Evolutionary conservation across 441 rosid species (phyloP), one percentile per base, ranked within the genome.

Genomic region (Rhodomyrtus psidioides): DNA sequence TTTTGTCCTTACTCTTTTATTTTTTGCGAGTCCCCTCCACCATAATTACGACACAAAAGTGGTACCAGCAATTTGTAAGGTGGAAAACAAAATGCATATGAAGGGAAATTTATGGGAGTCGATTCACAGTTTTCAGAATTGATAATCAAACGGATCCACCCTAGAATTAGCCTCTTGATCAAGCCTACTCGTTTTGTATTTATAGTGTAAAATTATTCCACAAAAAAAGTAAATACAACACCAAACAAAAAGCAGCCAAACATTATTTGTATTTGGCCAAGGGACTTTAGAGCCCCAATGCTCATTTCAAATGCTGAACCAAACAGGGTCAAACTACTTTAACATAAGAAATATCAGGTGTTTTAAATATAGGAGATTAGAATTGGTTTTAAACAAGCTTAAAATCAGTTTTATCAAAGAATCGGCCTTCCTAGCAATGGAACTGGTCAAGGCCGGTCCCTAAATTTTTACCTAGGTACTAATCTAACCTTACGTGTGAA

Each of bases 381-480:
- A 5, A 23, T 9, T 62, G 24, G 0, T 34, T 19, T 19, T 6
- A 13, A 34, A 19, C 56, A 0, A 17, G 7, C 56, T 54, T 6
- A 6, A 54, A 34, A 19, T 0, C 0, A 4, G 6, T 34, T 65
- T 4, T 65, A 9, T 7, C 3, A 0, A 34, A 19, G 19, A 34
- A 70, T 3, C 0, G 0, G 23, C n/a, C 5, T 42, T 42, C 17
- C 19, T 4, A 3, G 56, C 8, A 17, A 54, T 54, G 3, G 9
- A 54, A 17, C 56, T 19, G 9, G 24, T 19, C 9, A 54, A 19
- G 56, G 56, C 23, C 9, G 4, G 19, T 54, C 9, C 9, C 56
- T 17, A 17, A 54, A 17, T 9, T 62, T 62, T 23, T 4, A 62
- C 24, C 34, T 0, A 0, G 0, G 0, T 3, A 17, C 13, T 2